These are phyloP conservation scores for Hanseniaspora lachancei DNA, from an alignment of 805 yeast species.

Conservation along the genomic window DNA sequence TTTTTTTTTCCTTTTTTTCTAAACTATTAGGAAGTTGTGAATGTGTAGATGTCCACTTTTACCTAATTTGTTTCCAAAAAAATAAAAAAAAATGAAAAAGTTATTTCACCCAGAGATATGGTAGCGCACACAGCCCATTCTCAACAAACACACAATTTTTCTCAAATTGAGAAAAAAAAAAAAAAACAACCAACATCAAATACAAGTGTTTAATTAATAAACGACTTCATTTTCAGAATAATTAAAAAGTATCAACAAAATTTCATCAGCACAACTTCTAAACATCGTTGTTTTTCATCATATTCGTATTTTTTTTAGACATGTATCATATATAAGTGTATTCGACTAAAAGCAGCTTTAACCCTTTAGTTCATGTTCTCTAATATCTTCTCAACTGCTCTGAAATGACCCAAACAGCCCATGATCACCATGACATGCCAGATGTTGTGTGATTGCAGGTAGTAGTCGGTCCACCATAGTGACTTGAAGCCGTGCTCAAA, in stretches of 20 bases:
- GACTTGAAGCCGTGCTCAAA: conserved; percentile 34
- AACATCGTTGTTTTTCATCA: neutral
- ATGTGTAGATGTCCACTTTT: no score
- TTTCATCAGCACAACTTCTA: neutral
- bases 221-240: neutral
- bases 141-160: no score
- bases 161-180: no score
- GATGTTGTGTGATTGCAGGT: conserved; percentile 67
- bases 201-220: no score
- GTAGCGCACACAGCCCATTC: no score
- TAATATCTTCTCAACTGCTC: conserved; percentile 29
- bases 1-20: neutral
- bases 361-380: neutral
- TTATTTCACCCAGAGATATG: no score
- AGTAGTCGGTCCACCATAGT: conserved; percentile 75
- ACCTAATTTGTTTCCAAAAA: no score
- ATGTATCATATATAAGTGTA: neutral
- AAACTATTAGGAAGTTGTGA: no score
- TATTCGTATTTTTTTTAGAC: neutral
- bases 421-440: conserved; percentile 89
- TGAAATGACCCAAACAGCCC: conserved; percentile 83
- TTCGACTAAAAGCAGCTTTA: neutral
- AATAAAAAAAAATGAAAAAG: no score
- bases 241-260: neutral
- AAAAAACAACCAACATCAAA: no score